Base-by-base conservation (phyloP, 2,329 filamentous ascomycete genomes). In the Malbranchea cinnamomea region DNA sequence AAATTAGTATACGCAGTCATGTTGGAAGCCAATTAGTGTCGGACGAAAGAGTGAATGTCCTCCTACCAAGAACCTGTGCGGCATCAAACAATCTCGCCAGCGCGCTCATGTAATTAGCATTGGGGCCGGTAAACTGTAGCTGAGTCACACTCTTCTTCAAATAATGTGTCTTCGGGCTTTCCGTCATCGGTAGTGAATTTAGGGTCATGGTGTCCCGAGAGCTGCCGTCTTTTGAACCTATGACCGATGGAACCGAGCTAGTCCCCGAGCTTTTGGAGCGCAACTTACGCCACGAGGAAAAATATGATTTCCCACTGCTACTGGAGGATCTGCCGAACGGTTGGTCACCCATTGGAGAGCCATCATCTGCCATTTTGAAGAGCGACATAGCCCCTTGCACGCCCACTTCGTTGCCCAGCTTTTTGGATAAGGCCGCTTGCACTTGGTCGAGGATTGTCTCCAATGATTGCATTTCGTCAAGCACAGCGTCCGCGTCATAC, bases 391-490 rank as follows among this genome's bases (percentile, higher is more conserved):
- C 68, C 4, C 77, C 72, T 34, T 87, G 75, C 2, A 85, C 72
- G 7, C 89, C 89, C 7, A 98, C 89, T 41, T 98, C 89, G 46
- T 67, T 82, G n/a, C 89, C 87, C 3, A 98, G 68, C 47, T 84
- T 92, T 49, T 91, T 87, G 4, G 71, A 61, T 23, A 95, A 61
- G 3, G 68, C 65, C 1, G 65, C 58, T 52, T 94, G 85, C 0
- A 85, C 80, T 49, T 87, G 79, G 47, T 95, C 87, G 17, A 98
- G 65, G 17, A 94, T 69, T 21, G 66, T 65, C 53, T 98, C 89
- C 4, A 98, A 64, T 2, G 74, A 67, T 50, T 95, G 84, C 77
- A 98, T 89, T 53, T 98, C 89, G 44, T 92, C 84, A 10, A 93
- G 64, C 12, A 95, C 74, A 1, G 84, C 82, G 48, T 94, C 87